Percentiles rank a stretch among this genome's conserved stretches.
Conservation (phyloP, 2,329 filamentous ascomycete genomes). For the Cladophialophora yegresii region DNA sequence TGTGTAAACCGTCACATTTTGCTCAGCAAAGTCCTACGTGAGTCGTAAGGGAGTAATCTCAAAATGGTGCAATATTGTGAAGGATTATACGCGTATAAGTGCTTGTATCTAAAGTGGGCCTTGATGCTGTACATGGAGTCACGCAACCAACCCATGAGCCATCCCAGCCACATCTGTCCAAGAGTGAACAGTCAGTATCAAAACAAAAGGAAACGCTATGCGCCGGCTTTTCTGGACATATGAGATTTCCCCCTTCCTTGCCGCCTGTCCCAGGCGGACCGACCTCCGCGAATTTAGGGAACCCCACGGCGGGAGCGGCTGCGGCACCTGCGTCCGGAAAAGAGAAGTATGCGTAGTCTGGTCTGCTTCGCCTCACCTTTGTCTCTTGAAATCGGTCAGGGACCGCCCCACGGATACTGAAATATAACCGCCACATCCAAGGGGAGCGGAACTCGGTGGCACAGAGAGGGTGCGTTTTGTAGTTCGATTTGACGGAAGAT, state of each 20-base stretch:
- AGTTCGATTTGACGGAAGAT: not conserved
- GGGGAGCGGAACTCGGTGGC: not conserved
- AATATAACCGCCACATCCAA: not conserved
- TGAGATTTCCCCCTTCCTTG: slow-evolving; percentile 12
- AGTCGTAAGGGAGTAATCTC: not conserved
- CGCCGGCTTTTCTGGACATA: slow-evolving; percentile 32
- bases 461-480: not conserved
- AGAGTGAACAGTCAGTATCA: slow-evolving; percentile 2
- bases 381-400: not conserved
- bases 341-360: not conserved
- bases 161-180: slow-evolving; percentile 2
- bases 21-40: not conserved
- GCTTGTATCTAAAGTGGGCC: slow-evolving; percentile 19
- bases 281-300: not conserved
- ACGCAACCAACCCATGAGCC: slow-evolving; percentile 11
- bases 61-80: not conserved
- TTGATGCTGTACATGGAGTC: slow-evolving; percentile 27
- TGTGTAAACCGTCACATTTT: not conserved
- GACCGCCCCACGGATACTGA: not conserved
- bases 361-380: slow-evolving; percentile 9
- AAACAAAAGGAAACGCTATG: slow-evolving; percentile 19
- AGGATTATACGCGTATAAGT: slow-evolving; percentile 9
- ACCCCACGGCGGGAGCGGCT: not conserved
- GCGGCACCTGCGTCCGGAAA: not conserved
- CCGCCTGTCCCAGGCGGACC: slow-evolving; percentile 1